Evolutionary conservation across 768 basidiomycete species (phyloP).

Genomic region (Mycena floridula): DNA sequence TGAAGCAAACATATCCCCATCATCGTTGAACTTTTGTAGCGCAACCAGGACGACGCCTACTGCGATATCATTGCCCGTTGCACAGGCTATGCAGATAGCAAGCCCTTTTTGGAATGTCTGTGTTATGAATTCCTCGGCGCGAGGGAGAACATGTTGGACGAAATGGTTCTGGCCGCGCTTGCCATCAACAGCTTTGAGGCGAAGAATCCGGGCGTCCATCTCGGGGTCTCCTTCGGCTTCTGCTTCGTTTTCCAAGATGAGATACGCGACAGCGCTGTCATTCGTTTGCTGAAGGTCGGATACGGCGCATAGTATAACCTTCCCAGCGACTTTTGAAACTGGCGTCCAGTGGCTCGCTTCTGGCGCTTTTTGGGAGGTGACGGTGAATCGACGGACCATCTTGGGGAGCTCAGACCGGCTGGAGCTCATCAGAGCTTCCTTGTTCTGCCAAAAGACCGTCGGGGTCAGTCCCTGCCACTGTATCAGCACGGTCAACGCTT

Average conservation of each 20-base stretch:
- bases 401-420: slow-evolving; percentile 43
- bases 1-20: slow-evolving; percentile 27
- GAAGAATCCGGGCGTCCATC: not conserved
- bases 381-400: slow-evolving; percentile 24
- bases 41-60: slow-evolving; percentile 59
- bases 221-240: not conserved
- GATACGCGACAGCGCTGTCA: slow-evolving; percentile 14
- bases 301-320: slow-evolving; percentile 32
- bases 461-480: slow-evolving; percentile 67
- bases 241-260: slow-evolving; percentile 17
- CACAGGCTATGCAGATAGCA: slow-evolving; percentile 45
- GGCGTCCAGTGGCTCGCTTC: too few species aligned
- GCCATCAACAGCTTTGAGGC: slow-evolving; percentile 25
- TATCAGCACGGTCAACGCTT: slow-evolving; percentile 3
- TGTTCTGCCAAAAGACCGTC: slow-evolving; percentile 60
- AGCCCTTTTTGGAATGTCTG: slow-evolving; percentile 27
- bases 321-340: slow-evolving; percentile 30
- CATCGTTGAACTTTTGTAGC: slow-evolving; percentile 51
- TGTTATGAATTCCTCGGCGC: slow-evolving; percentile 38
- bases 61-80: slow-evolving; percentile 53
- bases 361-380: slow-evolving; percentile 1
- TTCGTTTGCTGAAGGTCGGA: slow-evolving; percentile 16
- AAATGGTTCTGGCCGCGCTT: slow-evolving; percentile 51
- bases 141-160: slow-evolving; percentile 42
- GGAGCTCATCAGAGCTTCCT: slow-evolving; percentile 37